These are phyloP conservation scores for Cochlearia excelsa DNA, from an alignment of 345 rosid species.

Conservation along the genomic window DNA sequence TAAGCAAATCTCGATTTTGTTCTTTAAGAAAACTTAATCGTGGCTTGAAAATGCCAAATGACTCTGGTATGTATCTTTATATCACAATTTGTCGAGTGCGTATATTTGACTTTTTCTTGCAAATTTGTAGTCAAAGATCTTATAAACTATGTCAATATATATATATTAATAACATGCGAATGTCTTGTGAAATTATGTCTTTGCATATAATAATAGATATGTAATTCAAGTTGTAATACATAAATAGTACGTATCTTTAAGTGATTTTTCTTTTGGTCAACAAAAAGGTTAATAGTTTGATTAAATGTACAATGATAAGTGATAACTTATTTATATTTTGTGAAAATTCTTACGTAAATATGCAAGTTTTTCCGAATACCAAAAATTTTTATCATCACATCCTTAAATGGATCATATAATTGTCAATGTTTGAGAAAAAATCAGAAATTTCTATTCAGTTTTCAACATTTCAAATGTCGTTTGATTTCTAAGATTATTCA, in stretches of 20 bases:
- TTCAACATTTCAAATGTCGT: conserved; percentile 14
- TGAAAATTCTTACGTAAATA: too few relatives aligned
- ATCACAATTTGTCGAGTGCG: conserved; percentile 8
- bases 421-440: too few relatives aligned
- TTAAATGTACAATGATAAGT: too few relatives aligned
- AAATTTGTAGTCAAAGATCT: neutral
- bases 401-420: too few relatives aligned
- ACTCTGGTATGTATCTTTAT: neutral
- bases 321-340: too few relatives aligned
- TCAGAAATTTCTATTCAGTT: neutral
- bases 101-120: conserved; percentile 29
- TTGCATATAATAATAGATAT: neutral
- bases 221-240: conserved; percentile 22
- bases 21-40: conserved; percentile 2
- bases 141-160: conserved; percentile 9
- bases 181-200: neutral
- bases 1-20: conserved; percentile 23
- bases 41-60: conserved; percentile 11
- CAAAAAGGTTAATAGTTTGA: neutral
- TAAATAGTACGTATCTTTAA: conserved; percentile 12
- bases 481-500: neutral
- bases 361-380: too few relatives aligned
- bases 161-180: conserved; percentile 16
- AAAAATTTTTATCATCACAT: too few relatives aligned
- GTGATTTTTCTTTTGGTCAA: conserved; percentile 21